Base-by-base conservation (phyloP, 345 rosid species). In the Melastoma malabathricum region DNA sequence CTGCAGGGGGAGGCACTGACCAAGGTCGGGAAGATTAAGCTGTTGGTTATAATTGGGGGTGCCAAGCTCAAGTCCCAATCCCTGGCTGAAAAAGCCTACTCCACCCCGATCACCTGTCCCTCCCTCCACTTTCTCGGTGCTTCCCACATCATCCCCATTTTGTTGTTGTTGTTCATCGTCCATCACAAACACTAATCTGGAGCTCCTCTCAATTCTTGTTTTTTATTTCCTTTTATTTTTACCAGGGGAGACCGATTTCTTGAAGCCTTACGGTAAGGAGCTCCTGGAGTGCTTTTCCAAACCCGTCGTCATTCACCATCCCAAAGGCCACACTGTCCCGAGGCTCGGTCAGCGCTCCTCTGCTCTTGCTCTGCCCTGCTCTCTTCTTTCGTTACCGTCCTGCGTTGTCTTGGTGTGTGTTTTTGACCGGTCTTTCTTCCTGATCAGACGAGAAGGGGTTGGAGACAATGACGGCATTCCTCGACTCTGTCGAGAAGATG, bases 261-360 rank as follows among this genome's bases (percentile, higher is more conserved):
- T 90, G 71, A 90, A 71, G 71, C 79, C 75, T 39, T 63, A 80
- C 13, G 98, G 98, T 43, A 19, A 41, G 19, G 69, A 82, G 62
- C 79, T 86, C 12, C n/a, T 86, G 38, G 54, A 80, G 43, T 56
- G 53, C 0, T 90, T 44, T 50, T 70, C 59, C 46, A 76, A 84
- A 20, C 87, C 92, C 4, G 70, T 82, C 13, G 63, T 84, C 4
- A 70, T 84, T 56, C 57, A 78, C 56, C 98, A 90, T 63, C 98
- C 94, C n/a, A 82, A 84, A 59, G 98, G 98, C 43, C 98, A 90
- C 61, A 90, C 98, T 0, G 68, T 86, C 16, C 98, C 98, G 0
- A 80, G 94, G 51, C 83, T 90, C 39, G 87, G 93, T 82, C 72
- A 50, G 12, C 44, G 3, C 3, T 25, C 14, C 1, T 0, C 1